phyloP scores from a whole-genome alignment of 495 filamentous ascomycete species.

The Talaromyces stipitatus region DNA sequence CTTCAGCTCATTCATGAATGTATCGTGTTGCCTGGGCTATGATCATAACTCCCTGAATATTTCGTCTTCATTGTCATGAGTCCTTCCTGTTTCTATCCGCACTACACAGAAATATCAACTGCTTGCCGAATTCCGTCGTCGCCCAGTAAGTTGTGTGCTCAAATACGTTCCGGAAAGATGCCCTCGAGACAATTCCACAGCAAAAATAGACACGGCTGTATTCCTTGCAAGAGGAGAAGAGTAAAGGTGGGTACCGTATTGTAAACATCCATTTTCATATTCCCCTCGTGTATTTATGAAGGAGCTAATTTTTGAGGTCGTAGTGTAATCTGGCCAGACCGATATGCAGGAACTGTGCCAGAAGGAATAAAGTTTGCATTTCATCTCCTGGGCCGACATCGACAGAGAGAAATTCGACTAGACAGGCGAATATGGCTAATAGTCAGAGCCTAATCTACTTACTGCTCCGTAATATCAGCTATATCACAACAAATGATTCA shows the following conservation, averaged over 20 bases:
- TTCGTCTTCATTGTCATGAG: too few relatives aligned
- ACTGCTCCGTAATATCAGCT: too few relatives aligned
- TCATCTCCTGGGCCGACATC: too few relatives aligned
- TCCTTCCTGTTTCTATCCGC: neutral
- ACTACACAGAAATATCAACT: neutral
- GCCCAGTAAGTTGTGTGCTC: neutral
- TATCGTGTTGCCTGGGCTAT: too few relatives aligned
- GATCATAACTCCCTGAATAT: too few relatives aligned
- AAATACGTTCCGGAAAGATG: neutral
- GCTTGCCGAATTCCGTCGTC: neutral
- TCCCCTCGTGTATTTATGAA: too few relatives aligned
- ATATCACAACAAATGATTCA: neutral
- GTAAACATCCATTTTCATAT: too few relatives aligned
- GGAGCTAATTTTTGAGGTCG: neutral
- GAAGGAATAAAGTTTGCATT: neutral
- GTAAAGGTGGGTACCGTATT: slow-evolving; percentile 1
- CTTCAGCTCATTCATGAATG: too few relatives aligned
- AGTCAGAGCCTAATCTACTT: too few relatives aligned
- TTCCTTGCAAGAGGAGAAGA: neutral
- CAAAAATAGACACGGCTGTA: slow-evolving; percentile 1
- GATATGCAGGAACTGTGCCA: neutral
- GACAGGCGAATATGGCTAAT: too few relatives aligned
- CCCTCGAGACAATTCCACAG: neutral
- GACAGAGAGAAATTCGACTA: neutral
- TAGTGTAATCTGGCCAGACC: neutral